A percentile compares a stretch with the other conserved stretches of the same genome.
Evolutionary conservation across 192 early-diverging fungal species (phyloP).

Genomic region (Backusella luteola): DNA sequence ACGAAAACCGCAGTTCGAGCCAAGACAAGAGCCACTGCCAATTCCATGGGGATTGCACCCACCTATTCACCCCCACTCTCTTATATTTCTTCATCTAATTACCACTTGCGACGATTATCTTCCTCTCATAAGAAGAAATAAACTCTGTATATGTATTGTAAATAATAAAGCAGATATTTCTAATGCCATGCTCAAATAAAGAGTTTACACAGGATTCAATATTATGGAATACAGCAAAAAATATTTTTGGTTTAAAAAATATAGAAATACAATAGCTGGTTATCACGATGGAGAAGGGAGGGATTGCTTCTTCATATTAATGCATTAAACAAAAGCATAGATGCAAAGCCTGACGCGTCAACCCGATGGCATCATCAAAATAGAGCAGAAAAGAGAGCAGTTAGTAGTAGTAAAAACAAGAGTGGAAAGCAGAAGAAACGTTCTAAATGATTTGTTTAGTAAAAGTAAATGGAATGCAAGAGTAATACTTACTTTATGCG

Average conservation of each 20-base stretch:
- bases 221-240: not conserved
- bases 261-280: not conserved
- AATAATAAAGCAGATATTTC: conserved; percentile 2
- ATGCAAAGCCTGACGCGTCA: not conserved
- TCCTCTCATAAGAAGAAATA: not conserved
- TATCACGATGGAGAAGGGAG: not conserved
- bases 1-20: not conserved
- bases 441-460: not conserved
- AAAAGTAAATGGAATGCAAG: not conserved
- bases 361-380: not conserved
- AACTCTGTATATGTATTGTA: conserved; percentile 1
- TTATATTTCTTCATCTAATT: not conserved
- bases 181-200: not conserved
- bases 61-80: not conserved
- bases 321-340: not conserved
- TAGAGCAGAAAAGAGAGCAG: not conserved
- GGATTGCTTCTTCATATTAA: not conserved
- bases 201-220: not conserved
- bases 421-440: conserved; percentile 3
- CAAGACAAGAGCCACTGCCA: not conserved
- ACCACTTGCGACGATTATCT: not conserved
- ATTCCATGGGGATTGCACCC: not conserved
- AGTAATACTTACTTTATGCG: not conserved
- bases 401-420: not conserved
- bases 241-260: not conserved